Percentiles rank a stretch among this genome's conserved stretches.
Conservation (phyloP, 129 eudicot genomes). For the Dittrichia graveolens region DNA sequence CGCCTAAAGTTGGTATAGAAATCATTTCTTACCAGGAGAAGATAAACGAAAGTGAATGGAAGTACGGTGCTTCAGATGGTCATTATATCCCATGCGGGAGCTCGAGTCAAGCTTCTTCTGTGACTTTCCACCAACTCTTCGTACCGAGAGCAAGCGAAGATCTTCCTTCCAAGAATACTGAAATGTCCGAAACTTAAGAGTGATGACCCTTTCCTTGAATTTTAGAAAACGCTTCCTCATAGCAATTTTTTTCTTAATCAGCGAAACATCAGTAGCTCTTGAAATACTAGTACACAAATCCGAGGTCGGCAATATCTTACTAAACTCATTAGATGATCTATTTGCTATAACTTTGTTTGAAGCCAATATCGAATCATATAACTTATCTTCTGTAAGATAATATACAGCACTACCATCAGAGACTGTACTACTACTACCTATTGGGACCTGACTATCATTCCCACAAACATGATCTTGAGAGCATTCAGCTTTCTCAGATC, state of each 20-base stretch:
- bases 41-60: constrained; percentile 56
- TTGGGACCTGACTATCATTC: constrained; percentile 29
- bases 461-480: constrained; percentile 26
- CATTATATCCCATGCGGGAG: constrained; percentile 36
- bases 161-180: constrained; percentile 87
- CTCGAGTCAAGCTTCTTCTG: constrained; percentile 70
- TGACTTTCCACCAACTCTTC: constrained; percentile 52
- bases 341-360: constrained; percentile 58
- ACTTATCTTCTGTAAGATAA: constrained; percentile 19
- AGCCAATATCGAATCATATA: constrained; percentile 42
- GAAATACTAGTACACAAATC: constrained; percentile 21
- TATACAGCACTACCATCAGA: constrained; percentile 13
- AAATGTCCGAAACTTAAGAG: constrained; percentile 63
- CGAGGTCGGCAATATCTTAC: constrained; percentile 53
- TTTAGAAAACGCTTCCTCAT: constrained; percentile 54
- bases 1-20: background rate
- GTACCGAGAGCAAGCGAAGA: constrained; percentile 56
- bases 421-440: constrained; percentile 11
- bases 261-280: constrained; percentile 19
- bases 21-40: constrained; percentile 58
- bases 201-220: constrained; percentile 67
- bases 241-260: constrained; percentile 46
- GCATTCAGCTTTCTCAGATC: constrained; percentile 35
- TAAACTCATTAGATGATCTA: constrained; percentile 48
- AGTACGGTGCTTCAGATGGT: constrained; percentile 62